Evolutionary conservation across 495 filamentous ascomycete species (phyloP).

Genomic region (Rusavskia elegans): DNA sequence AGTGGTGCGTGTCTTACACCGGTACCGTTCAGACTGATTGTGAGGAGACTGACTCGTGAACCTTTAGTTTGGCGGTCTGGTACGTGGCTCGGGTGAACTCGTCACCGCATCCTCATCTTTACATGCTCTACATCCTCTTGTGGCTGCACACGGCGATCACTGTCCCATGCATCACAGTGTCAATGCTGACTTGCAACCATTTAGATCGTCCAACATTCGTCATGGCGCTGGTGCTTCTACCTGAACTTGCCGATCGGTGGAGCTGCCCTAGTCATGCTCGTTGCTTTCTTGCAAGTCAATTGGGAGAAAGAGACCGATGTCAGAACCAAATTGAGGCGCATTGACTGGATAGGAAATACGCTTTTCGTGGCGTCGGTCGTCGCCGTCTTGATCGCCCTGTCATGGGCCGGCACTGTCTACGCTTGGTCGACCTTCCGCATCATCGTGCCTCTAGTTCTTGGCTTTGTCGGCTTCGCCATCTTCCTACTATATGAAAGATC

Average conservation of each 20-base stretch:
- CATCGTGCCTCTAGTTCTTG: conserved; percentile 16
- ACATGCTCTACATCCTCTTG: too few relatives aligned
- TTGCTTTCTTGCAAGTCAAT: conserved; percentile 30
- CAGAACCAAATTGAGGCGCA: conserved; percentile 17
- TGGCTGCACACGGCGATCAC: too few relatives aligned
- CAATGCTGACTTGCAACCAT: too few relatives aligned
- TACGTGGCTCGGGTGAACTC: too few relatives aligned
- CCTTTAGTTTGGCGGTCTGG: too few relatives aligned
- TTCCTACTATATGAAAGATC: conserved; percentile 6
- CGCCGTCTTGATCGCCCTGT: conserved; percentile 34
- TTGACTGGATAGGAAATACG: conserved; percentile 40
- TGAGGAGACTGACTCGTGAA: too few relatives aligned
- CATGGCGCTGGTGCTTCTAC: conserved; percentile 51
- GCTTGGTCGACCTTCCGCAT: conserved; percentile 35
- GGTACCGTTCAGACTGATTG: too few relatives aligned
- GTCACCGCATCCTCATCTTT: too few relatives aligned
- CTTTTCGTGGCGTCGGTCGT: conserved; percentile 31
- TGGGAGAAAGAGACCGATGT: conserved; percentile 8
- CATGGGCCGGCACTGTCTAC: conserved; percentile 39
- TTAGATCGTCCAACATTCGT: conserved; percentile 10
- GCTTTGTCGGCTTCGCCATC: conserved; percentile 6
- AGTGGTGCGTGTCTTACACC: conserved; percentile 16
- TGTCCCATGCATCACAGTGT: too few relatives aligned
- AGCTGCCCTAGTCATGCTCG: conserved; percentile 28
- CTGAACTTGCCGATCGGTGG: conserved; percentile 46